These are phyloP conservation scores for Eutrema salsugineum DNA, from an alignment of 441 rosid genomes.

Conservation along the genomic window DNA sequence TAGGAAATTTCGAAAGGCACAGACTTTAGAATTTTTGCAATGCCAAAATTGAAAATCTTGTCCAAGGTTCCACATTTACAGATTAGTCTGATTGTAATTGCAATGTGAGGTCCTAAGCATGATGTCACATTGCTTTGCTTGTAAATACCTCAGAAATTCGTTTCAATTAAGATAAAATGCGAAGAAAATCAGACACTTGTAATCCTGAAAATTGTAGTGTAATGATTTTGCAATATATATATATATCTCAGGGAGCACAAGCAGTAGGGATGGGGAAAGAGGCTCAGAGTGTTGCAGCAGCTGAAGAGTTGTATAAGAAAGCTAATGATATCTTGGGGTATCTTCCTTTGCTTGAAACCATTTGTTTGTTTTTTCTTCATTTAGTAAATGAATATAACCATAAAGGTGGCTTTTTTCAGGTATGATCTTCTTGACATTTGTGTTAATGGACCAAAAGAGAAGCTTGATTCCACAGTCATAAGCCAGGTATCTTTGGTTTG, in stretches of 20 bases:
- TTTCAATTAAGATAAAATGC: background rate
- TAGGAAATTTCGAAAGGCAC: background rate
- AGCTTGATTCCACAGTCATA: constrained; percentile 89
- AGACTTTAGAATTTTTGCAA: background rate
- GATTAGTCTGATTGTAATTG: background rate
- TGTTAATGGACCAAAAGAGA: constrained; percentile 89
- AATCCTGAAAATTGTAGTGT: background rate
- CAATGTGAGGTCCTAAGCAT: background rate
- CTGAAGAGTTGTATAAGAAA: constrained; percentile 71
- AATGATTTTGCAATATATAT: background rate
- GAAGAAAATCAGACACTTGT: background rate
- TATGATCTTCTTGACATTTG: constrained; percentile 92
- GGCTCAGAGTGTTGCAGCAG: constrained; percentile 71
- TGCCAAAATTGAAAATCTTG: background rate
- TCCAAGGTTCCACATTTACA: background rate
- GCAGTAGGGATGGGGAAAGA: constrained; percentile 96
- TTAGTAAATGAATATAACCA: background rate
- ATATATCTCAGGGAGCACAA: constrained; percentile 76
- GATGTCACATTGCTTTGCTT: background rate
- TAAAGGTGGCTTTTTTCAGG: constrained; percentile 37
- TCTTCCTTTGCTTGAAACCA: background rate
- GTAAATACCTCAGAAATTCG: background rate
- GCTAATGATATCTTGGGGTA: constrained; percentile 88
- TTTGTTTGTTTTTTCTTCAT: background rate
- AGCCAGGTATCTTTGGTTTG: constrained; percentile 35